These are phyloP conservation scores for Diplodia corticola DNA, from an alignment of 2,329 filamentous ascomycete species.

Conservation along the genomic window DNA sequence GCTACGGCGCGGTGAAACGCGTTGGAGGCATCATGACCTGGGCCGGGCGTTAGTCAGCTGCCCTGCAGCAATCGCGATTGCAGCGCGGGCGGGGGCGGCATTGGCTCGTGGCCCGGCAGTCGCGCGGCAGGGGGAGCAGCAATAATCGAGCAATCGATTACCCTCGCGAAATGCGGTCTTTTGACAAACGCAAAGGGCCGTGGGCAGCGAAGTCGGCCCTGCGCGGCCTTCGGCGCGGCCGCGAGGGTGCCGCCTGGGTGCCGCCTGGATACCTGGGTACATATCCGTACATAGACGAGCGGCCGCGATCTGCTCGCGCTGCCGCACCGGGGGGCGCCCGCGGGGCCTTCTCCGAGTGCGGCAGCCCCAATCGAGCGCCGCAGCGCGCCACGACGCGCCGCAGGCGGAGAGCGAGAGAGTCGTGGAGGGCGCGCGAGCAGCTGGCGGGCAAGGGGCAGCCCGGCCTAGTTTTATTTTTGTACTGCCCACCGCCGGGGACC, in stretches of 20 bases:
- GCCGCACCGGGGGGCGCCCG: neutral
- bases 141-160: constrained; percentile 18
- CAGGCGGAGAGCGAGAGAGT: neutral
- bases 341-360: neutral
- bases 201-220: neutral
- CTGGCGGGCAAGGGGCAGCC: neutral
- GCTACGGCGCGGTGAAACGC: constrained; percentile 5
- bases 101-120: neutral
- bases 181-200: neutral
- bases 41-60: neutral
- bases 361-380: neutral
- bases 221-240: neutral
- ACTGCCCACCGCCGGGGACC: constrained; percentile 13
- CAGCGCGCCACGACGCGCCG: neutral
- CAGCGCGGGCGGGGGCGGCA: neutral
- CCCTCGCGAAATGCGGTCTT: constrained; percentile 2
- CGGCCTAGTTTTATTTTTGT: constrained; percentile 19
- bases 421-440: neutral
- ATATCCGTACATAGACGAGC: neutral
- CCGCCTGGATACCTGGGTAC: neutral
- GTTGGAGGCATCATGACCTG: neutral
- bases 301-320: neutral
- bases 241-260: neutral
- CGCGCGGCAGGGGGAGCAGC: neutral
- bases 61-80: constrained; percentile 12